Base-by-base conservation (phyloP, 768 basidiomycete species). In the Xerocomus potaroensis region DNA sequence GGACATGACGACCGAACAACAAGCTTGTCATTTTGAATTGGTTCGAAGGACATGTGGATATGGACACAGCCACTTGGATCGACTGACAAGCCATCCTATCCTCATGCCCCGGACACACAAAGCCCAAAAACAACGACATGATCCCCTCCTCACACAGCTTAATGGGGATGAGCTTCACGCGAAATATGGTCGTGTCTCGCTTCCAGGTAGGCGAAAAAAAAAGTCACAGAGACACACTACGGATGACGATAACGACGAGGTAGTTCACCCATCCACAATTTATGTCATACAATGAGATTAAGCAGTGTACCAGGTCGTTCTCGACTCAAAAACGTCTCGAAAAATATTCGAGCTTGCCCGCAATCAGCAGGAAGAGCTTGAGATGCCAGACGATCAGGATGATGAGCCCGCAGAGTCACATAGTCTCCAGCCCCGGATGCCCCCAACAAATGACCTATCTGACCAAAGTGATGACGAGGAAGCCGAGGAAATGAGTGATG, bases 321-420 rank as follows among this genome's bases (percentile, higher is more conserved):
- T 93, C 50, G 89, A 92, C 61, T 77, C 84, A 3, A 90, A 86
- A 67, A 86, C 84, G 6, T 95, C 92, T 0, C 75, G 77, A 49
- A 84, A 81, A 56, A 96, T 99, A 40, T 86, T 99, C 55, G 87
- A 93, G 64, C 80, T 99, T 45, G 95, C 95, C 14, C 77, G 80
- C 61, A 85, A 89, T 56, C 95, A 99, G 67, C 93, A 97, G 68
- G 85, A 91, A 63, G 93, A 97, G 61, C 67, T 94, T 4, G 81
- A 81, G 44, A 75, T 80, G 56, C 71, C 72, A 15, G 79, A 81
- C 23, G 80, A 83, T 48, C 78, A 78, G 1, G 70, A 69, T 31
- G 69, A 71, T 23, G 58, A 56, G 48, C 41, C 49, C 53, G 27
- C 62, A 9, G 61, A 65, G 27, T 58, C 61, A 41, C n/a, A 51